Percentiles rank a stretch among this genome's conserved stretches.
These are phyloP conservation scores for Tetraselmis chui DNA, from an alignment of 139 green algal species.

Conservation along the genomic window DNA sequence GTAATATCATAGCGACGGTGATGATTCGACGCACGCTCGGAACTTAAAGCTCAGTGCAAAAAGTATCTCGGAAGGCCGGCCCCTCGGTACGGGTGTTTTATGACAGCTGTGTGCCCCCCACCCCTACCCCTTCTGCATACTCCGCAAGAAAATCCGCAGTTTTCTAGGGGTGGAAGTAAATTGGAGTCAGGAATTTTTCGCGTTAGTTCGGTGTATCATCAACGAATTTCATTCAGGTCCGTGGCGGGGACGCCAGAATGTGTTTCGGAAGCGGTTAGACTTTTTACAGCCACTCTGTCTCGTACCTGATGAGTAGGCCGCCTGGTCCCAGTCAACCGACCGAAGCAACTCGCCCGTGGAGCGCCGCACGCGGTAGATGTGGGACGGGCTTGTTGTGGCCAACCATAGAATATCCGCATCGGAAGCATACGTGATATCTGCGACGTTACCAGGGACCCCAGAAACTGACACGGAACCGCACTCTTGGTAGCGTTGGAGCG, in stretches of 20 bases:
- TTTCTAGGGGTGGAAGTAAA: background rate
- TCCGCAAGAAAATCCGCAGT: background rate
- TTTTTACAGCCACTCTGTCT: constrained; percentile 1
- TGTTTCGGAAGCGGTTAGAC: no score
- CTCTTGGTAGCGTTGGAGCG: background rate
- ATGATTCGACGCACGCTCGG: no score
- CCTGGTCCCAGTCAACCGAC: background rate
- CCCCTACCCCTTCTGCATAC: background rate
- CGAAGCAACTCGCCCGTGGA: background rate
- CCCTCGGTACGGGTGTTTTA: no score
- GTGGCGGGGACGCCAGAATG: no score
- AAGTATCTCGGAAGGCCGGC: no score
- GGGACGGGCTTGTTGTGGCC: background rate
- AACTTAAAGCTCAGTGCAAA: no score
- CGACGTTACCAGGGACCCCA: background rate
- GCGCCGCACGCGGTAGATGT: background rate
- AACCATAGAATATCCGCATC: background rate
- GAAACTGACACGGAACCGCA: background rate
- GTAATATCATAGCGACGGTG: no score
- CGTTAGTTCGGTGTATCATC: background rate
- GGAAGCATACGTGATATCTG: background rate
- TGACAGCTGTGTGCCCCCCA: no score
- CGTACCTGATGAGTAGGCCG: background rate
- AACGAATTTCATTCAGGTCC: background rate
- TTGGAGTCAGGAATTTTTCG: background rate